Conservation (phyloP, 805 yeast genomes). For the Aciculoconidium aculeatum region DNA sequence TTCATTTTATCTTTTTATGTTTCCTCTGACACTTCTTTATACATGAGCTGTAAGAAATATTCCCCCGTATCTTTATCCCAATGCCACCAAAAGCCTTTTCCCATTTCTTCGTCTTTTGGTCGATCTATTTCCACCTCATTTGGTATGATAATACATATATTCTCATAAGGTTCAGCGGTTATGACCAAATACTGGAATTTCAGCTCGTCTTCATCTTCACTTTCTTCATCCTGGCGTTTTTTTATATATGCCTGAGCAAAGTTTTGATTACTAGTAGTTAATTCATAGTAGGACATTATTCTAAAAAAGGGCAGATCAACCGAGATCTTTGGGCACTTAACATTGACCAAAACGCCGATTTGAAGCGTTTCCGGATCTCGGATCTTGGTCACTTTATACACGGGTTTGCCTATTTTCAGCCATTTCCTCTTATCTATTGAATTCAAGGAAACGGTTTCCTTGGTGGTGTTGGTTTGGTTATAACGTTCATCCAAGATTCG, state of each 20-base stretch:
- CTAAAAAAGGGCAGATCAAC: conserved; percentile 59
- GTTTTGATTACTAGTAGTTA: conserved; percentile 34
- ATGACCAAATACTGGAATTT: conserved; percentile 66
- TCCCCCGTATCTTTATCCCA: conserved; percentile 70
- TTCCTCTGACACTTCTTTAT: conserved; percentile 21
- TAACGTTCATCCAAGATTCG: conserved; percentile 29
- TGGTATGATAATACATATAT: conserved; percentile 71
- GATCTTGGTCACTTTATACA: conserved; percentile 60
- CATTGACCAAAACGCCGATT: conserved; percentile 60
- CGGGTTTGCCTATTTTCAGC: conserved; percentile 68
- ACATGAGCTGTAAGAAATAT: conserved; percentile 68
- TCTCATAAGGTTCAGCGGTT: conserved; percentile 89
- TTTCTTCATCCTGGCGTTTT: conserved; percentile 14
- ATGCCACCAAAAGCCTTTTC: conserved; percentile 51
- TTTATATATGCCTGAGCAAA: conserved; percentile 20
- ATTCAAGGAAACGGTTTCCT: conserved; percentile 21
- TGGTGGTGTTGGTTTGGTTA: conserved; percentile 9
- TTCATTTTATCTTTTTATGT: too few species aligned
- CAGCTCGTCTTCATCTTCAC: conserved; percentile 16
- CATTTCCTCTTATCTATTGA: conserved; percentile 42
- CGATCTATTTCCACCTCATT: conserved; percentile 46
- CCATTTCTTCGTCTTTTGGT: conserved; percentile 20
- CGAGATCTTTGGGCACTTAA: conserved; percentile 48
- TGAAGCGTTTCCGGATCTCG: conserved; percentile 53
- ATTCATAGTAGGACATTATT: conserved; percentile 75